A percentile compares a stretch with the other conserved stretches of the same genome.
Evolutionary conservation across 129 eudicot genomes (phyloP).

Genomic region (Flaveria ramosissima): DNA sequence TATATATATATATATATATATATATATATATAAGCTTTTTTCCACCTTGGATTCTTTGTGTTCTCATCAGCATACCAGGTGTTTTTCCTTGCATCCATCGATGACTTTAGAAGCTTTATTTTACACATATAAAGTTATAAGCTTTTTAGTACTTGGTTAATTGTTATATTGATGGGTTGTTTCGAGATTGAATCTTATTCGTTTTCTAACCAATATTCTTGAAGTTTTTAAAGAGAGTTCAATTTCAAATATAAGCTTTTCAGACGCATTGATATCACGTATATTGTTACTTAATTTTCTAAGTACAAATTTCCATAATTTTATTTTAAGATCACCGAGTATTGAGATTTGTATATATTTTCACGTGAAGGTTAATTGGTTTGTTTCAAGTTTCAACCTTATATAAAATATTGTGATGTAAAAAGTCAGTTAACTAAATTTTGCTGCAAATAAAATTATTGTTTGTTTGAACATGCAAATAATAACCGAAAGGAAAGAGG

Average conservation of each 20-base stretch:
- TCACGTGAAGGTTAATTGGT: not conserved
- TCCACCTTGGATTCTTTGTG: not conserved
- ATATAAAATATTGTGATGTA: not conserved
- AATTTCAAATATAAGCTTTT: not conserved
- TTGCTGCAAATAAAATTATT: too few species aligned
- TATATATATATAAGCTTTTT: not conserved
- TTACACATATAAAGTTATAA: slow-evolving; percentile 2
- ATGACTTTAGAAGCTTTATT: not conserved
- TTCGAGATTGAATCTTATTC: not conserved
- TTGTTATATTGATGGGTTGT: not conserved
- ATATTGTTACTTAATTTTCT: not conserved
- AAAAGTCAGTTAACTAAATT: not conserved
- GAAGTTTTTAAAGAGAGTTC: not conserved
- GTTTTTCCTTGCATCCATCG: slow-evolving; percentile 2
- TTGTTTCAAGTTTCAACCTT: not conserved
- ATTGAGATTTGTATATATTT: not conserved
- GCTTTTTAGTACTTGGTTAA: not conserved
- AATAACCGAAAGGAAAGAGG: not conserved
- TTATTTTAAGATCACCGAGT: not conserved
- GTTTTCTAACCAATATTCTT: not conserved
- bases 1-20: too few species aligned
- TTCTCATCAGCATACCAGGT: slow-evolving; percentile 21
- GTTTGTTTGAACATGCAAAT: too few species aligned
- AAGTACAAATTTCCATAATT: not conserved
- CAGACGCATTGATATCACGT: not conserved